phyloP scores from a whole-genome alignment of 129 eudicot species.

The Arctium minus region DNA sequence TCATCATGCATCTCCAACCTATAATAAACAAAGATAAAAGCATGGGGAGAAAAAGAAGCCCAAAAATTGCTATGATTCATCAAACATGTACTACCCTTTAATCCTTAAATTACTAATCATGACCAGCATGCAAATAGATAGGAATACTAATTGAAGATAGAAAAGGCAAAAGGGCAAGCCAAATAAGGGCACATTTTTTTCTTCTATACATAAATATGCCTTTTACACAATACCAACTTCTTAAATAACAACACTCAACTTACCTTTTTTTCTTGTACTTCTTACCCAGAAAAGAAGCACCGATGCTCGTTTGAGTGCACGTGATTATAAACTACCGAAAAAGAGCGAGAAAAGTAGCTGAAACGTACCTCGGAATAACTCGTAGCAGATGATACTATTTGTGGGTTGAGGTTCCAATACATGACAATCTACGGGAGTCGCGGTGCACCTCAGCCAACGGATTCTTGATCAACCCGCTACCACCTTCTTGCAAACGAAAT shows the following conservation, averaged over 20 bases:
- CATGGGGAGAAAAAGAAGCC: slow-evolving; percentile 4
- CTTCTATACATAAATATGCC: slow-evolving; percentile 20
- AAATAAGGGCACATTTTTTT: slow-evolving; percentile 8
- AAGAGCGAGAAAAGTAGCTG: neutral
- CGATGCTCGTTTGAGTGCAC: neutral
- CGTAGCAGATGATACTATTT: neutral
- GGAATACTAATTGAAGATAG: slow-evolving; percentile 13
- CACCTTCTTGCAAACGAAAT: slow-evolving; percentile 34
- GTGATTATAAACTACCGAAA: neutral
- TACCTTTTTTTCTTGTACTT: neutral
- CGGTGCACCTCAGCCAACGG: slow-evolving; percentile 65
- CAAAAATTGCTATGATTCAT: slow-evolving; percentile 1
- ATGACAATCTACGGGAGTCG: slow-evolving; percentile 25
- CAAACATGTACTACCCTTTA: slow-evolving; percentile 5
- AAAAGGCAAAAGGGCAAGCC: neutral
- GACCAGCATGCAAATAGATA: slow-evolving; percentile 11
- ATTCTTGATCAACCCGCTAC: slow-evolving; percentile 60
- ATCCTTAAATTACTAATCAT: slow-evolving; percentile 24
- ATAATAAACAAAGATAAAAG: neutral
- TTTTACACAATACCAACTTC: slow-evolving; percentile 2
- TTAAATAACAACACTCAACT: neutral
- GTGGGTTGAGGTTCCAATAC: slow-evolving; percentile 13
- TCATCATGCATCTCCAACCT: slow-evolving; percentile 22
- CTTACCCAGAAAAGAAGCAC: neutral
- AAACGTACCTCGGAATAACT: neutral